These are phyloP conservation scores for Simplicillium aogashimaense DNA, from an alignment of 2,329 filamentous ascomycete species.

Conservation along the genomic window DNA sequence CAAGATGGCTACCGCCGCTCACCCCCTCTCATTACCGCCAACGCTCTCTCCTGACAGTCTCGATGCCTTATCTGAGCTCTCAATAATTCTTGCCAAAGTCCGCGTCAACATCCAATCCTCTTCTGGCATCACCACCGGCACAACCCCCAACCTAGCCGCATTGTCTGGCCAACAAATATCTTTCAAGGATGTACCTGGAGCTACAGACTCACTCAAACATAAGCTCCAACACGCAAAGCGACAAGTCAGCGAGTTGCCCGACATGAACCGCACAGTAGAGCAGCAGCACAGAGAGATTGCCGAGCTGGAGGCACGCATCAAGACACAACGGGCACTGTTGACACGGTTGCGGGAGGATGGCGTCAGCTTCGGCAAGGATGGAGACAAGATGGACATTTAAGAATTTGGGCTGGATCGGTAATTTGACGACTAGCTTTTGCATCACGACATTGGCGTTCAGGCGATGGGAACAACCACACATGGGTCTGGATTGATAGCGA, in stretches of 20 bases:
- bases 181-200: constrained; percentile 68
- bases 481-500: constrained; percentile 1
- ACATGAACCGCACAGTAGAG: constrained; percentile 54
- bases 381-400: constrained; percentile 33
- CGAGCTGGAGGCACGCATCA: constrained; percentile 54
- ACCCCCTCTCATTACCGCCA: constrained; percentile 42
- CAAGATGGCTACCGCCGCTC: constrained; percentile 7
- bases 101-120: constrained; percentile 38
- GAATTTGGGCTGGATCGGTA: background rate
- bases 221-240: constrained; percentile 70
- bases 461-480: too few relatives aligned
- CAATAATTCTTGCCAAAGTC: constrained; percentile 67
- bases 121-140: constrained; percentile 26
- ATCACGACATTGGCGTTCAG: too few relatives aligned
- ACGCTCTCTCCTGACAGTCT: constrained; percentile 73
- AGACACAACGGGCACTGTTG: constrained; percentile 50
- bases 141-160: constrained; percentile 19
- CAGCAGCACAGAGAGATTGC: constrained; percentile 65
- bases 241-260: constrained; percentile 55
- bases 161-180: constrained; percentile 25
- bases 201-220: constrained; percentile 70
- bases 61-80: constrained; percentile 76
- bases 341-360: constrained; percentile 42
- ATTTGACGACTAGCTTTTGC: background rate
- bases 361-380: constrained; percentile 20